Conservation (phyloP, 768 basidiomycete species). For the Chalciporus sphaerocephalus region DNA sequence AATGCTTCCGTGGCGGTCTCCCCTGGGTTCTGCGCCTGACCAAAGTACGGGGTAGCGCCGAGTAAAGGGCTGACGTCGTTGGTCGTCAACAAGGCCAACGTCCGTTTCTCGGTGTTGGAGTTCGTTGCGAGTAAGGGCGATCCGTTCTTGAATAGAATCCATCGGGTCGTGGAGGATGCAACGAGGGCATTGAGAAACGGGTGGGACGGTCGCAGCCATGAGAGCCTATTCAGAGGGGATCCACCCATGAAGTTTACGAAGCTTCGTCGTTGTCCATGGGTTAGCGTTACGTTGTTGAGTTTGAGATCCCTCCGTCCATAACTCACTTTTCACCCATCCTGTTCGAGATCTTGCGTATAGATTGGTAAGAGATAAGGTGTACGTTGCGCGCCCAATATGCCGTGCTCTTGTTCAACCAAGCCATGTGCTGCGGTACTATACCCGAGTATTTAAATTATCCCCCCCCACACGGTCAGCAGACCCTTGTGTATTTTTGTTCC, state of each 20-base stretch:
- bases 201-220: conserved; percentile 74
- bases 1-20: conserved; percentile 24
- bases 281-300: background rate
- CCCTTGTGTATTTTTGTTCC: conserved; percentile 9
- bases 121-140: conserved; percentile 55
- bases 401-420: conserved; percentile 9
- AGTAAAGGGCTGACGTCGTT: conserved; percentile 61
- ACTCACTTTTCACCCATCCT: conserved; percentile 33
- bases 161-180: conserved; percentile 54
- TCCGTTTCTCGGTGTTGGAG: conserved; percentile 29
- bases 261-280: conserved; percentile 27
- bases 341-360: conserved; percentile 11
- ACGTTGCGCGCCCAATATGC: conserved; percentile 4
- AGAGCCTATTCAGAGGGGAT: conserved; percentile 74
- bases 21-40: conserved; percentile 54
- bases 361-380: background rate
- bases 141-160: conserved; percentile 74
- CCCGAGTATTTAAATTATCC: background rate
- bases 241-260: conserved; percentile 50
- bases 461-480: conserved; percentile 4
- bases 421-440: conserved; percentile 7
- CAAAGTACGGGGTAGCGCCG: conserved; percentile 64
- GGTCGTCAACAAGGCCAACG: conserved; percentile 55
- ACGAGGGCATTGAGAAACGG: conserved; percentile 73
- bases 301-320: background rate